Conservation (phyloP, 73 alveolate species). For the Symbiodinium natans region DNA sequence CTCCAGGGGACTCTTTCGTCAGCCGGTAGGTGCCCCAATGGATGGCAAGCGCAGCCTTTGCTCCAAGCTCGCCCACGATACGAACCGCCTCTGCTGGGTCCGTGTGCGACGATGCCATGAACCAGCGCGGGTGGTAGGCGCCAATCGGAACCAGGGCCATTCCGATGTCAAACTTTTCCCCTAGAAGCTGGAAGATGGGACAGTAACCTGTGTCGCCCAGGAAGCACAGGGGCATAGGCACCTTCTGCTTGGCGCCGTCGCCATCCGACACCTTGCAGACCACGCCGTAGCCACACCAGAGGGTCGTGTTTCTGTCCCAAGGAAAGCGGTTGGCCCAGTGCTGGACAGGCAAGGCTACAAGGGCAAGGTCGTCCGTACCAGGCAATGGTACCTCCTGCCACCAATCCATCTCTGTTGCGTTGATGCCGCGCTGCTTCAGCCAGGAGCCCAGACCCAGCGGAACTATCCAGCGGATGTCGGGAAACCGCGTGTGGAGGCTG, state of each 20-base stretch:
- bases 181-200: slow-evolving; percentile 72
- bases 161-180: background rate
- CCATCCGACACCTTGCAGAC: background rate
- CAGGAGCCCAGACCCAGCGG: slow-evolving; percentile 1
- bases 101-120: slow-evolving; percentile 25
- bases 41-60: background rate
- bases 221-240: slow-evolving; percentile 39
- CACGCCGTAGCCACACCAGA: background rate
- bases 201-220: slow-evolving; percentile 77
- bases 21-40: slow-evolving; percentile 3
- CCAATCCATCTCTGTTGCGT: background rate
- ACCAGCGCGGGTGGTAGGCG: slow-evolving; percentile 48
- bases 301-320: slow-evolving; percentile 28
- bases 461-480: background rate
- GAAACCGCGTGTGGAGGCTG: background rate
- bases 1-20: background rate
- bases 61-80: slow-evolving; percentile 26
- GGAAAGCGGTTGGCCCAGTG: slow-evolving; percentile 81
- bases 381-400: background rate
- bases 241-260: background rate
- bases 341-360: slow-evolving; percentile 35
- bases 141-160: slow-evolving; percentile 75
- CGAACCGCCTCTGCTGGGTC: slow-evolving; percentile 40
- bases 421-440: background rate
- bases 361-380: background rate